phyloP scores from a whole-genome alignment of 108 stramenopile genomes.

The Tribonema minus region DNA sequence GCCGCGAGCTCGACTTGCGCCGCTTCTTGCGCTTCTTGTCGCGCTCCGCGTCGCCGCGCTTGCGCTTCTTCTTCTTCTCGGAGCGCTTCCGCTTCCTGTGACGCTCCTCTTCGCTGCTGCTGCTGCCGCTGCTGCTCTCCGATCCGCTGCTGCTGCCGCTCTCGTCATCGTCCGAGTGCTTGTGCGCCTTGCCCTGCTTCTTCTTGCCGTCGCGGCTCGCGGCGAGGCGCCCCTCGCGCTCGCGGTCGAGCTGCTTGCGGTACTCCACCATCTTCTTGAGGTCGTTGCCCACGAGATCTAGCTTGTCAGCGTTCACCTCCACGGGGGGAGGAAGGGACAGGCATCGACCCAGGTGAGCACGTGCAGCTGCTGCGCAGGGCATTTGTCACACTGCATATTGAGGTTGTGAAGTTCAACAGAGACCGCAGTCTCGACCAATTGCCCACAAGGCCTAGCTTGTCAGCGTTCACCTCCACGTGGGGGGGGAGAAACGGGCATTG shows the following conservation, averaged over 20 bases:
- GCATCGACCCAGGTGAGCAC: too few species aligned
- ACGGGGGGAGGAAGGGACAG: too few species aligned
- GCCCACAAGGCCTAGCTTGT: slow-evolving; percentile 79
- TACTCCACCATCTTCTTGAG: slow-evolving; percentile 88
- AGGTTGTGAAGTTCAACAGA: too few species aligned
- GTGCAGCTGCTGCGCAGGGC: too few species aligned
- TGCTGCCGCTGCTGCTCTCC: neutral
- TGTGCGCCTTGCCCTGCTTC: slow-evolving; percentile 16
- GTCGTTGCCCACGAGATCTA: slow-evolving; percentile 76
- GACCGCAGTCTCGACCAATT: too few species aligned
- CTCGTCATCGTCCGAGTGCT: neutral
- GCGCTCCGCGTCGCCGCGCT: neutral
- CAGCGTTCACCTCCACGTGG: slow-evolving; percentile 65
- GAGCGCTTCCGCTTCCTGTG: slow-evolving; percentile 1
- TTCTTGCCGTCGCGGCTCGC: slow-evolving; percentile 17
- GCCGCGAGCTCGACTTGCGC: slow-evolving; percentile 2
- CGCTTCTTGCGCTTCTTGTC: neutral
- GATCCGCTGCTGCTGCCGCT: neutral
- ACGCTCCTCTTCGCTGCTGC: slow-evolving; percentile 1
- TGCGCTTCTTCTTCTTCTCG: slow-evolving; percentile 2
- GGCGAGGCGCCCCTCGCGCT: slow-evolving; percentile 59
- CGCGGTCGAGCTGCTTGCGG: slow-evolving; percentile 77
- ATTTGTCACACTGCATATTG: too few species aligned
- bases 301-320: slow-evolving; percentile 76
- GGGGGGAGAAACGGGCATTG: too few species aligned